These are phyloP conservation scores for Diaporthe citri DNA, from an alignment of 2,329 filamentous ascomycete genomes.

Conservation along the genomic window DNA sequence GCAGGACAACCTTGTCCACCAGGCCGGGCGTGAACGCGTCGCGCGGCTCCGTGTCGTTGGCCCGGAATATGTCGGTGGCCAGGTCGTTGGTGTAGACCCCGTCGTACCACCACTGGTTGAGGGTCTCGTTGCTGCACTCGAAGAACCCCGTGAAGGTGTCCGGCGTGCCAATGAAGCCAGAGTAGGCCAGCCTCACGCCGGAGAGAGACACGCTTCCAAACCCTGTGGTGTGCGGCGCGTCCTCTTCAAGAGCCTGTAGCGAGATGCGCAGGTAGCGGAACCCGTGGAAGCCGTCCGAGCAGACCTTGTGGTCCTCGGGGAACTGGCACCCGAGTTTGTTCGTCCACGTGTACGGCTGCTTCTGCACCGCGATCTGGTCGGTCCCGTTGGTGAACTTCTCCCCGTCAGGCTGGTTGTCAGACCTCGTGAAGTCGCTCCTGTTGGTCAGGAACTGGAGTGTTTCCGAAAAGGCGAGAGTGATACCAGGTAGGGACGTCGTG, in stretches of 20 bases:
- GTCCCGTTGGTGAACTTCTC: constrained; percentile 57
- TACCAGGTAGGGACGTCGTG: constrained; percentile 50
- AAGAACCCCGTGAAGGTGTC: constrained; percentile 65
- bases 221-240: constrained; percentile 58
- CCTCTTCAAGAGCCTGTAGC: constrained; percentile 57
- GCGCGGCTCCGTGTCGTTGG: constrained; percentile 63
- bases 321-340: constrained; percentile 58
- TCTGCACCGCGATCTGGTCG: constrained; percentile 62
- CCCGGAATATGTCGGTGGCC: constrained; percentile 58
- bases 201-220: constrained; percentile 58
- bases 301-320: constrained; percentile 55
- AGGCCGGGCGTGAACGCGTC: constrained; percentile 57
- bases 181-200: constrained; percentile 57
- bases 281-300: constrained; percentile 65
- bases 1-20: constrained; percentile 59
- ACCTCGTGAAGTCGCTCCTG: constrained; percentile 62
- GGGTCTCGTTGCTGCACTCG: constrained; percentile 61
- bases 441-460: constrained; percentile 58
- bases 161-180: constrained; percentile 60
- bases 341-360: constrained; percentile 58
- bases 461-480: constrained; percentile 64
- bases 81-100: constrained; percentile 66
- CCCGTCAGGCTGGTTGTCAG: constrained; percentile 54
- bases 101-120: constrained; percentile 67
- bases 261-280: constrained; percentile 65